Base-by-base conservation (phyloP, 1,284 basidiomycete genomes). In the Mycosarcoma mackinlayi region DNA sequence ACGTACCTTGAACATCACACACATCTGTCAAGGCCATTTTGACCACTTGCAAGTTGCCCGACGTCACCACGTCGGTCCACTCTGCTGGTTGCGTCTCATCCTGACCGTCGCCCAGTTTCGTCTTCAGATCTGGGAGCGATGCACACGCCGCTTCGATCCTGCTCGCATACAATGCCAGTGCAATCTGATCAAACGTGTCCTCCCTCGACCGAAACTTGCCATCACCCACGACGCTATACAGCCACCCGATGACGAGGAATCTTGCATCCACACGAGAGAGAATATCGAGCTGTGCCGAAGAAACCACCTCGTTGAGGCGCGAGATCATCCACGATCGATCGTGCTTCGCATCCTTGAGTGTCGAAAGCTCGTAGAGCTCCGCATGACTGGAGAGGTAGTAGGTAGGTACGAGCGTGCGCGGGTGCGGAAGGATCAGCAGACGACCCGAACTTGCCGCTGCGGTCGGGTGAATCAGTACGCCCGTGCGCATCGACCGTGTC, bases 261-360 rank as follows among this genome's bases (percentile, higher is more conserved):
- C 61, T 34, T 19, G 35, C 53, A 25, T 70, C 67, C 1, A 64
- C 28, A 0, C 27, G 47, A 7, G 61, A 48, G 3, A 70, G 19
- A 19, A 70, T 61, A 41, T 64, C 67, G 14, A 70, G 33, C 11
- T 61, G 67, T 0, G 51, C 67, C 3, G 52, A 53, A 1, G 57
- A 57, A 7, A 70, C 34, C 1, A 70, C 61, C 23, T 46, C n/a
- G 38, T 70, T 57, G 8, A 60, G 27, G 11, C 24, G 37, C 1
- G 56, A 56, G 16, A 70, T 35, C 53, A 70, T 60, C 67, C 67
- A 70, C 6, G 57, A 57, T 31, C 67, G 67, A 21, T 64, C 56
- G 41, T 44, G 46, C n/a, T 50, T 56, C 13, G 47, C 28, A 16
- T 70, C 67, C 11, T 45, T 41, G 9, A 70, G 34, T 2, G 55